Conservation (phyloP, 345 rosid genomes). For the Ricinus communis region DNA sequence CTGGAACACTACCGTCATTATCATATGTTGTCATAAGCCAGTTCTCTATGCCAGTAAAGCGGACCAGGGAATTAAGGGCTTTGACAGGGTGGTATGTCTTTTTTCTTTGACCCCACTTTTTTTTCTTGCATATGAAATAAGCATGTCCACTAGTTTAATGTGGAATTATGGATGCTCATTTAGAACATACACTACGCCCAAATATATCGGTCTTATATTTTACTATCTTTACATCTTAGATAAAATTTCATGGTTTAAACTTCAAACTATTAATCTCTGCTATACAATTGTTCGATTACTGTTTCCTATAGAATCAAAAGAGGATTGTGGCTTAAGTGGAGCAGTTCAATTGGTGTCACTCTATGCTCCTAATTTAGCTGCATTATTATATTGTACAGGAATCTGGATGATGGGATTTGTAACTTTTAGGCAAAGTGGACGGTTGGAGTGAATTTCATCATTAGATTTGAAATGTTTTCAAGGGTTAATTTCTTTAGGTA, state of each 20-base stretch:
- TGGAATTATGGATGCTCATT: background rate
- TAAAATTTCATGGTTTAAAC: background rate
- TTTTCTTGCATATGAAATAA: conserved; percentile 12
- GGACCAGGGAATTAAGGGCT: conserved; percentile 83
- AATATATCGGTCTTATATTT: background rate
- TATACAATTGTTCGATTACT: background rate
- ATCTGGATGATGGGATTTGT: background rate
- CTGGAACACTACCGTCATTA: conserved; percentile 37
- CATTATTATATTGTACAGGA: background rate
- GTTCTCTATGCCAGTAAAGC: conserved; percentile 66
- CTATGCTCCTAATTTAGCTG: background rate
- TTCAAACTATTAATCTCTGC: background rate
- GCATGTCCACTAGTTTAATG: background rate
- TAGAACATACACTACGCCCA: background rate
- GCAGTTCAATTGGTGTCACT: background rate
- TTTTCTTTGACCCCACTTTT: conserved; percentile 19
- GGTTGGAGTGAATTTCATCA: background rate
- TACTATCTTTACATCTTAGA: conserved; percentile 1
- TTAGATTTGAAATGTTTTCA: background rate
- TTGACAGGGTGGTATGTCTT: conserved; percentile 77
- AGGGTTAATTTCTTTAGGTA: background rate
- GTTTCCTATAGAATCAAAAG: background rate
- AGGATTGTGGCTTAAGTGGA: background rate
- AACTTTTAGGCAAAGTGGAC: background rate
- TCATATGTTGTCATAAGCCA: conserved; percentile 44